Percentiles rank a stretch among this genome's conserved stretches.
phyloP scores from a whole-genome alignment of 129 eudicot species.

The Rutidosis leptorrhynchoides region DNA sequence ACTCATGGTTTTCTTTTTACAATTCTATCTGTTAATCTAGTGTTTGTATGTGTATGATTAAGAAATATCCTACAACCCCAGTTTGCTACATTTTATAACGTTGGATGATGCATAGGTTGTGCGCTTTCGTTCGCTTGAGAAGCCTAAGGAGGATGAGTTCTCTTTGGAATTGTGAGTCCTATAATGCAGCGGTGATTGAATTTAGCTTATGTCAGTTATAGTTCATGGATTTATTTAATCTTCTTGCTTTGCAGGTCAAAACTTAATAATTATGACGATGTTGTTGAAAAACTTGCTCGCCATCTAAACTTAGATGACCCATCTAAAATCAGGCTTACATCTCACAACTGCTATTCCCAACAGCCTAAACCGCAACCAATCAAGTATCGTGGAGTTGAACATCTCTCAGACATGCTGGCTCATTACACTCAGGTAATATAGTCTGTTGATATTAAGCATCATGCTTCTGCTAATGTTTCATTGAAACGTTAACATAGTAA shows the following conservation, averaged over 20 bases:
- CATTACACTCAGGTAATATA: constrained; percentile 54
- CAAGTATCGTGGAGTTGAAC: constrained; percentile 49
- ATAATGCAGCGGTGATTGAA: neutral
- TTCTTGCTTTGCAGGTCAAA: constrained; percentile 42
- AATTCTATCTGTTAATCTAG: neutral
- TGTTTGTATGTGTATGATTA: neutral
- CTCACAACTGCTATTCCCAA: constrained; percentile 56
- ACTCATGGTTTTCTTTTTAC: neutral
- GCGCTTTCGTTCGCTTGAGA: constrained; percentile 54
- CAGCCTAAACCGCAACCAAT: constrained; percentile 67
- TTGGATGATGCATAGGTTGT: constrained; percentile 40
- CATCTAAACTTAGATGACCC: constrained; percentile 59
- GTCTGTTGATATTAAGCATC: neutral
- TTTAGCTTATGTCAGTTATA: neutral
- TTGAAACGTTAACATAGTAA: neutral
- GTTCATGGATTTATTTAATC: neutral
- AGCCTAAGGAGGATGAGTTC: constrained; percentile 69
- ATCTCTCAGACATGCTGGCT: constrained; percentile 53
- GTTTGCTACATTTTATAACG: neutral
- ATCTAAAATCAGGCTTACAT: constrained; percentile 62
- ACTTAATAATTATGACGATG: constrained; percentile 54
- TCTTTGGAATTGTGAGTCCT: constrained; percentile 48
- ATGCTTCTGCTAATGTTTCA: neutral
- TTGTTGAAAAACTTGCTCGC: constrained; percentile 53
- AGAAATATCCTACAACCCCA: neutral